Percentiles rank a stretch among this genome's conserved stretches.
Evolutionary conservation across 2,329 filamentous ascomycete genomes (phyloP).

Genomic region (Davidsoniella eucalypti): DNA sequence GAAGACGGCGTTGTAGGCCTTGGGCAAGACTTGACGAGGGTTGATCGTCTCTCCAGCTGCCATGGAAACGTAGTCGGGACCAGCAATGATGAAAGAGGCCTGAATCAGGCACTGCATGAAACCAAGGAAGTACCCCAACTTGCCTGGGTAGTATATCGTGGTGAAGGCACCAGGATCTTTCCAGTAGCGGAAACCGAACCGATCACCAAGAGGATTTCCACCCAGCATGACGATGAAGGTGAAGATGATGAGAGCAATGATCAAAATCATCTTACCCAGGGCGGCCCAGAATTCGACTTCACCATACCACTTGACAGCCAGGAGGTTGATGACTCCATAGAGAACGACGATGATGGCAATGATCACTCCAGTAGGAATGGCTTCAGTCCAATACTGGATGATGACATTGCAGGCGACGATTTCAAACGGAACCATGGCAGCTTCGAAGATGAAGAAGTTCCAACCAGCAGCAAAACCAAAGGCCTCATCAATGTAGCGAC

Average conservation of each 20-base stretch:
- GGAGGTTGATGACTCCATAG: constrained; percentile 45
- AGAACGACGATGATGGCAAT: constrained; percentile 36
- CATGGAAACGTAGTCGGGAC: constrained; percentile 50
- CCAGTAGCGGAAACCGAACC: constrained; percentile 56
- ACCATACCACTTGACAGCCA: constrained; percentile 60
- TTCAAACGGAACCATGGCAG: constrained; percentile 50
- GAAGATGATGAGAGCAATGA: constrained; percentile 54
- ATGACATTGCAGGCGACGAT: constrained; percentile 48
- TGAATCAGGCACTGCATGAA: constrained; percentile 51
- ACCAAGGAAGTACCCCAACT: constrained; percentile 56
- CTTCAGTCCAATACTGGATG: constrained; percentile 45
- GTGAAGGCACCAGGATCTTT: constrained; percentile 53
- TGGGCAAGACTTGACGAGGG: constrained; percentile 51
- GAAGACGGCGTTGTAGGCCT: constrained; percentile 63
- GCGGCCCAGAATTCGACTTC: constrained; percentile 65
- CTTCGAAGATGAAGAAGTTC: constrained; percentile 60
- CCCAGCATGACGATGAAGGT: constrained; percentile 75
- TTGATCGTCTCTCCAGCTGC: constrained; percentile 59
- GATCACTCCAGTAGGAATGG: constrained; percentile 40
- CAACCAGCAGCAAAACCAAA: constrained; percentile 58
- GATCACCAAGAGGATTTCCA: constrained; percentile 56
- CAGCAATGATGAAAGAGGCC: constrained; percentile 50
- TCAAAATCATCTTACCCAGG: constrained; percentile 54
- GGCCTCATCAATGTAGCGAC: constrained; percentile 58
- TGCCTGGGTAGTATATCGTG: constrained; percentile 44